phyloP scores from a whole-genome alignment of 306 rosid genomes.

The Gillenia trifoliata region DNA sequence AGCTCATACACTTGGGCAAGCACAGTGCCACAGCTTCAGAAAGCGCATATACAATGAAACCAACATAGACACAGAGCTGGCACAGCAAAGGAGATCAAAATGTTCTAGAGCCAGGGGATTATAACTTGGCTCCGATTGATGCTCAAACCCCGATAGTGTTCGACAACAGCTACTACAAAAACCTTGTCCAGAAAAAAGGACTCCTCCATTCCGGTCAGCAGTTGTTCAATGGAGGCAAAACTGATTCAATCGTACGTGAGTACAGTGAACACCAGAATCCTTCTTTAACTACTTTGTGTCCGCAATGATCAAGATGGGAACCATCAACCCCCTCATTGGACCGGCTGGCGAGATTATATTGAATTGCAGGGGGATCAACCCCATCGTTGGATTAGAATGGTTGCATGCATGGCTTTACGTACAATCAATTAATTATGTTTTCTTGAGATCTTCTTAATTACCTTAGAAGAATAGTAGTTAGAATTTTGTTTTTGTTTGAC shows the following conservation, averaged over 20 bases:
- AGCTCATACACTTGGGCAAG: constrained; percentile 73
- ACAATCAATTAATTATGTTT: background rate
- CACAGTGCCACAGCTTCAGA: constrained; percentile 59
- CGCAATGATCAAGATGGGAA: constrained; percentile 81
- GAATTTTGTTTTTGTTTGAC: no score
- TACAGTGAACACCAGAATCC: constrained; percentile 22
- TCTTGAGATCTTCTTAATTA: background rate
- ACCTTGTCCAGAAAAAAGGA: constrained; percentile 54
- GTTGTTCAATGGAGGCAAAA: constrained; percentile 57
- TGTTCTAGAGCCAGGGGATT: constrained; percentile 64
- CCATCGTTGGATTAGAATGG: background rate
- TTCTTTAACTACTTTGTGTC: constrained; percentile 52
- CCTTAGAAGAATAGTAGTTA: background rate
- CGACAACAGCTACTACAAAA: constrained; percentile 61
- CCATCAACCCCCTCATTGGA: constrained; percentile 68
- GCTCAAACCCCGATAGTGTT: constrained; percentile 39
- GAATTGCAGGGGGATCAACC: constrained; percentile 52
- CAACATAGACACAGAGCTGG: constrained; percentile 47
- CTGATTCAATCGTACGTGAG: constrained; percentile 39
- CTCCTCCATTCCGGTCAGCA: constrained; percentile 78
- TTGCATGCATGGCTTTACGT: background rate
- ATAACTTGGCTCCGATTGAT: constrained; percentile 68
- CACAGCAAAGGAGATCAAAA: constrained; percentile 30
- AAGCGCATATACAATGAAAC: constrained; percentile 51
- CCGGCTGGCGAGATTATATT: constrained; percentile 61